Evolutionary conservation across 257 asterid genomes (phyloP), one percentile per base, ranked within the genome.

Genomic region (Solanum pennellii): DNA sequence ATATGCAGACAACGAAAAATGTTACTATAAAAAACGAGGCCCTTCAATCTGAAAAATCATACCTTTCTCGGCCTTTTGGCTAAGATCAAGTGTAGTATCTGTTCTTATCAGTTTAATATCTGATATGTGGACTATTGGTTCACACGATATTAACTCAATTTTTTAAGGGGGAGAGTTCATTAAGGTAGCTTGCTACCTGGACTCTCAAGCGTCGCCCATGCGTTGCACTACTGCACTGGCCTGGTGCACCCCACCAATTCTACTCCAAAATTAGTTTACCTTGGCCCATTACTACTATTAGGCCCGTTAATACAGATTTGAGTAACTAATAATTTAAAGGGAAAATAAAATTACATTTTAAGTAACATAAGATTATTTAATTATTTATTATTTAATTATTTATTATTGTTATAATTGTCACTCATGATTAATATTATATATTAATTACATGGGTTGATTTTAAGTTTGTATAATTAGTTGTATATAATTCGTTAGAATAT

Each of bases 41-140:
- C 39, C 15, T 3, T 23, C 7, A 0, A 0, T 0, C 0, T 52
- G 86, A 9, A 72, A 0, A 49, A 10, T 27, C 92, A 89, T 92
- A 91, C 89, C 92, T 91, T 92, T 92, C 92, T 92, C 91, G 90
- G 94, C 90, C 92, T 89, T 91, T 90, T 92, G 93, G 93, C 92
- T 90, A 92, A 92, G 92, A 91, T 92, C 93, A 92, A 91, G 92
- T 90, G 92, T 91, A 89, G 74, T 27, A 68, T 27, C 1, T 27
- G 33, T 65, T 65, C 1, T n/a, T 65, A 65, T 65, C 8, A 65
- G 2, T 65, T 65, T n/a, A 65, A 65, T 65, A 65, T n/a, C 1
- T 65, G 16, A 65, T n/a, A 65, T 65, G 33, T 65, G 71, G 71
- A 1, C 0, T 0, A 62, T 62, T 11, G 31, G 1, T n/a, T 0